phyloP scores from a whole-genome alignment of 257 asterid genomes.

The Solanum piurae region DNA sequence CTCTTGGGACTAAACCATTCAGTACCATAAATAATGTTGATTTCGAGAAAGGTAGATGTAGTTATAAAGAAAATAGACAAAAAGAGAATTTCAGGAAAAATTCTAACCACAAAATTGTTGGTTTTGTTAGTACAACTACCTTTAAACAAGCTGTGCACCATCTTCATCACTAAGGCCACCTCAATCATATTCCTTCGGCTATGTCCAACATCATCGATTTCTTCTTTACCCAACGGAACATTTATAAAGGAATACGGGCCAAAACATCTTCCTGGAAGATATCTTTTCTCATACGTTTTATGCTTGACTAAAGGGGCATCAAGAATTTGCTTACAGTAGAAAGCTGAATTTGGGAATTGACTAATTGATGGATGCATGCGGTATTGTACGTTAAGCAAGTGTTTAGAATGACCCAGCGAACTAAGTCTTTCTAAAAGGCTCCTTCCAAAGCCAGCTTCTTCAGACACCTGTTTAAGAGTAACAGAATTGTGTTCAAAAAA shows the following conservation, averaged over 20 bases:
- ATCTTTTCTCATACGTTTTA: constrained; percentile 5
- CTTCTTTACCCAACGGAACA: constrained; percentile 38
- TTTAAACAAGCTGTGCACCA: constrained; percentile 40
- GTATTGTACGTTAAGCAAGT: constrained; percentile 4
- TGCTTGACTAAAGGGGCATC: background rate
- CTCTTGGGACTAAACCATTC: background rate
- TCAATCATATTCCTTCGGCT: constrained; percentile 56
- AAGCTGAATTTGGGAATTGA: constrained; percentile 5
- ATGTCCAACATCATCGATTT: constrained; percentile 29
- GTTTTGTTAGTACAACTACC: constrained; percentile 10
- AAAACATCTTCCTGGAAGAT: constrained; percentile 34
- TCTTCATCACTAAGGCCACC: constrained; percentile 37
- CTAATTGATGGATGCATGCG: constrained; percentile 8
- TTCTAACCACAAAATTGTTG: background rate
- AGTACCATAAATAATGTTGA: no score
- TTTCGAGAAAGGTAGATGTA: no score
- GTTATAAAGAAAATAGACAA: background rate
- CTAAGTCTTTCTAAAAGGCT: constrained; percentile 5
- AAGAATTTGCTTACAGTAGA: background rate
- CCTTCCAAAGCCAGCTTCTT: background rate
- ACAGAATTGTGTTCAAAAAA: background rate
- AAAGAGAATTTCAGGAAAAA: background rate
- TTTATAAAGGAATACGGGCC: constrained; percentile 61
- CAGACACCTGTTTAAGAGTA: background rate
- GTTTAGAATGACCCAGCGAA: constrained; percentile 4